Evolutionary conservation across 495 filamentous ascomycete genomes (phyloP).

Genomic region (Penicillium egyptiacum): DNA sequence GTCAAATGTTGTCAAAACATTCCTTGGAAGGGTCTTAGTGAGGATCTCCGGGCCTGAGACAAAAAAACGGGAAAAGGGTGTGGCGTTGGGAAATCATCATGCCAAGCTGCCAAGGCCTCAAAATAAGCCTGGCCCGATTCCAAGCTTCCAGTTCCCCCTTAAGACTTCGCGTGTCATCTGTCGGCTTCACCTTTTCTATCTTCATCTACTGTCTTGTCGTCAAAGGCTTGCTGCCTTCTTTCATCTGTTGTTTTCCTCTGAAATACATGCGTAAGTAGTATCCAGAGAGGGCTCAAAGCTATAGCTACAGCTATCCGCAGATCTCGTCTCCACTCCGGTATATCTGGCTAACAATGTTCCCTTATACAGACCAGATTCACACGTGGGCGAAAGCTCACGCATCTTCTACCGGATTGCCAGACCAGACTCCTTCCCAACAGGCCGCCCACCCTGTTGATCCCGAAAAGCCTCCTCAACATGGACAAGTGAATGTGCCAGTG

Average conservation of each 20-base stretch:
- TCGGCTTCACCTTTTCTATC: neutral
- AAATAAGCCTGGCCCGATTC: constrained; percentile 7
- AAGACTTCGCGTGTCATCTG: neutral
- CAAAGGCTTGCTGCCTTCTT: constrained; percentile 14
- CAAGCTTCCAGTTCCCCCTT: constrained; percentile 4
- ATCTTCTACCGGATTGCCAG: constrained; percentile 23
- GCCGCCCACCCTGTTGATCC: constrained; percentile 14
- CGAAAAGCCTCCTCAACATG: constrained; percentile 29
- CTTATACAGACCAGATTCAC: constrained; percentile 41
- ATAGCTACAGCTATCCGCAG: neutral
- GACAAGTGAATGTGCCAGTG: constrained; percentile 35
- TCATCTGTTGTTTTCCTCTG: constrained; percentile 22
- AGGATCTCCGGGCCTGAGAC: neutral
- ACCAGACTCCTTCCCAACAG: constrained; percentile 7
- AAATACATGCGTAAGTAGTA: constrained; percentile 47
- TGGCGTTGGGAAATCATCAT: constrained; percentile 4
- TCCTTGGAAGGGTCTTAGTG: neutral
- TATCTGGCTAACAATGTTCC: constrained; percentile 21
- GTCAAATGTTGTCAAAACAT: neutral
- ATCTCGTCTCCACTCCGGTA: neutral
- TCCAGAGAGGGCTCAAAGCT: constrained; percentile 1
- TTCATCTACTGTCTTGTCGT: neutral
- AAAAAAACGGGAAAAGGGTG: neutral
- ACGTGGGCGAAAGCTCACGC: constrained; percentile 55
- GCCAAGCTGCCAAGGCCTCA: constrained; percentile 13